Evolutionary conservation across 176 grass and related monocot species (phyloP).

Genomic region (Coix lacrymajobi): DNA sequence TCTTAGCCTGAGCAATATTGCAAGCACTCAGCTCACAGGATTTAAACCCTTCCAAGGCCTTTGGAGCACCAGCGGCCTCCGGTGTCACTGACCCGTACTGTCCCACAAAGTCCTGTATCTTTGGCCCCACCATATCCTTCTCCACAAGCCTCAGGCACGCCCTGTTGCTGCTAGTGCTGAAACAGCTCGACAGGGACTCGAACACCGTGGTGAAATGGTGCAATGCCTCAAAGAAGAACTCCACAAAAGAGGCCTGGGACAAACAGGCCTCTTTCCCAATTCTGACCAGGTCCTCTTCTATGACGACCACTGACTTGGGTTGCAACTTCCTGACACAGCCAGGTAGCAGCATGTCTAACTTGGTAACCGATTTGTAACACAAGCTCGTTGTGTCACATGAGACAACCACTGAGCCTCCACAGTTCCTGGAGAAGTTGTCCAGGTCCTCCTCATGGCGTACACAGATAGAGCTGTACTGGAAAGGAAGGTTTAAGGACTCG

Average conservation of each 20-base stretch:
- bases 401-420: constrained; percentile 20
- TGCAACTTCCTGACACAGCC: constrained; percentile 24
- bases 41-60: constrained; percentile 19
- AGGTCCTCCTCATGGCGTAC: constrained; percentile 10
- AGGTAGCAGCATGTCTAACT: constrained; percentile 12
- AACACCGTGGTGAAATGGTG: constrained; percentile 42
- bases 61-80: background rate
- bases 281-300: constrained; percentile 51
- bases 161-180: background rate
- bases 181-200: constrained; percentile 40
- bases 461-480: constrained; percentile 21
- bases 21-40: constrained; percentile 28
- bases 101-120: constrained; percentile 47
- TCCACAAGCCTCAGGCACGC: constrained; percentile 35
- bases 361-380: constrained; percentile 15
- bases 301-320: constrained; percentile 30
- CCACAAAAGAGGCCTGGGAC: constrained; percentile 16
- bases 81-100: constrained; percentile 8
- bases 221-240: constrained; percentile 61
- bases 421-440: constrained; percentile 15
- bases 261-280: constrained; percentile 3
- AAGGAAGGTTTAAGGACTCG: constrained; percentile 31
- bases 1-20: constrained; percentile 52
- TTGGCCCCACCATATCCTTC: constrained; percentile 51
- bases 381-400: constrained; percentile 33